A percentile compares a stretch with the other conserved stretches of the same genome.
Evolutionary conservation across 257 asterid genomes (phyloP).

Genomic region (Avicennia marina): DNA sequence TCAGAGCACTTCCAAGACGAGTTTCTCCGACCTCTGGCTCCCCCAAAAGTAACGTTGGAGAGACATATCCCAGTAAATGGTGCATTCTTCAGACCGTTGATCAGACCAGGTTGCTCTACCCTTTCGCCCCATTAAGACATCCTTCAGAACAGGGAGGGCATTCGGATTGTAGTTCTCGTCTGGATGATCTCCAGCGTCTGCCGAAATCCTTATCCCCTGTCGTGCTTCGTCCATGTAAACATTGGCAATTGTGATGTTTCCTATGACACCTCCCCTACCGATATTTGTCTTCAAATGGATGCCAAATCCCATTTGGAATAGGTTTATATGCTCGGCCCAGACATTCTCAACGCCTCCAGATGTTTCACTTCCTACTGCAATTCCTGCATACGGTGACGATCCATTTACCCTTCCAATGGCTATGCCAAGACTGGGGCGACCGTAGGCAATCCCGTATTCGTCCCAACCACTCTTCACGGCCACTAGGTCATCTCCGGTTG

Average conservation of each 20-base stretch:
- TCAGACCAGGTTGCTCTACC: conserved; percentile 69
- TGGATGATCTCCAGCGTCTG: conserved; percentile 85
- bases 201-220: conserved; percentile 70
- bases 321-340: conserved; percentile 67
- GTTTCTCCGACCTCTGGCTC: conserved; percentile 25
- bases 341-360: conserved; percentile 77
- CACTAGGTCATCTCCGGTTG: conserved; percentile 50
- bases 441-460: conserved; percentile 49
- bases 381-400: conserved; percentile 77
- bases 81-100: conserved; percentile 55
- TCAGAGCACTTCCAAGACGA: conserved; percentile 79
- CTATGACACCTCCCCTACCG: conserved; percentile 81
- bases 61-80: conserved; percentile 82
- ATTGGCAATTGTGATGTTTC: conserved; percentile 63
- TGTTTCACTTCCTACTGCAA: conserved; percentile 91
- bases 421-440: conserved; percentile 38
- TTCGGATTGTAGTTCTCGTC: conserved; percentile 52
- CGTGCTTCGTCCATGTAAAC: conserved; percentile 59
- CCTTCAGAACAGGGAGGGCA: conserved; percentile 72
- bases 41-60: conserved; percentile 50
- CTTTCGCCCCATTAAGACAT: conserved; percentile 64
- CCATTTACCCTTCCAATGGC: conserved; percentile 66
- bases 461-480: conserved; percentile 72
- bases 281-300: conserved; percentile 73
- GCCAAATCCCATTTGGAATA: conserved; percentile 68